phyloP scores from a whole-genome alignment of 2,329 filamentous ascomycete genomes.

The Stagonosporopsis cucurbitacearum region DNA sequence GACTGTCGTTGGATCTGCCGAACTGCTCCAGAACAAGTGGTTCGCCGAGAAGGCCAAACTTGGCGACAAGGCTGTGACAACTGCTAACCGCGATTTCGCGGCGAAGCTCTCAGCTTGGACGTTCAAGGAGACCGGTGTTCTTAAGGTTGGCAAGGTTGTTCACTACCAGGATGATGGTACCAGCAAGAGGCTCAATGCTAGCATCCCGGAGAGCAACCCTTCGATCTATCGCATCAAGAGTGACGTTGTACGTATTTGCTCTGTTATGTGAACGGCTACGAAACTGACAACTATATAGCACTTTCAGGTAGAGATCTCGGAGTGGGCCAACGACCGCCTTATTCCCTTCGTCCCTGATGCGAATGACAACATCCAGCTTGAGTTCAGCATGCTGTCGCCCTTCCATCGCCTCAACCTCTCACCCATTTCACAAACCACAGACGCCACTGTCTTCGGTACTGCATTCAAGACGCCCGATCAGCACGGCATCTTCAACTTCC shows the following conservation, averaged over 20 bases:
- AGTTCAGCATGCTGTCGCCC: conserved; percentile 98
- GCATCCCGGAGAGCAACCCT: conserved; percentile 69
- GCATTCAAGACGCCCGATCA: conserved; percentile 90
- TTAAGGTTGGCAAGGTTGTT: conserved; percentile 82
- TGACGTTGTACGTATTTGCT: conserved; percentile 76
- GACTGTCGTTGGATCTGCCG: conserved; percentile 81
- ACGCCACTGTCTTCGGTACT: conserved; percentile 75
- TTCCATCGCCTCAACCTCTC: conserved; percentile 86
- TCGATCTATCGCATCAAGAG: conserved; percentile 95
- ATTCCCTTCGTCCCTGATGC: conserved; percentile 73
- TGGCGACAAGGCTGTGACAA: conserved; percentile 64
- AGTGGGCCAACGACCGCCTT: conserved; percentile 79
- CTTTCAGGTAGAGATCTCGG: conserved; percentile 87
- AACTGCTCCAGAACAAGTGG: conserved; percentile 88
- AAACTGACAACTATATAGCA: conserved; percentile 59
- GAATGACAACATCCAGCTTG: conserved; percentile 82
- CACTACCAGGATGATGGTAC: conserved; percentile 70
- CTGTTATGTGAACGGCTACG: fast-evolving
- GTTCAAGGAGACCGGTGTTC: conserved; percentile 90
- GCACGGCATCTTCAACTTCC: conserved; percentile 99
- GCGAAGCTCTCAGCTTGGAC: conserved; percentile 90
- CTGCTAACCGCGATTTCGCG: conserved; percentile 84
- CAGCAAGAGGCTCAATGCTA: conserved; percentile 52
- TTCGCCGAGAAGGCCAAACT: conserved; percentile 76
- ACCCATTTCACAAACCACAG: conserved; percentile 62